These are phyloP conservation scores for Colletotrichum eleusines DNA, from an alignment of 2,329 filamentous ascomycete genomes.

Conservation along the genomic window DNA sequence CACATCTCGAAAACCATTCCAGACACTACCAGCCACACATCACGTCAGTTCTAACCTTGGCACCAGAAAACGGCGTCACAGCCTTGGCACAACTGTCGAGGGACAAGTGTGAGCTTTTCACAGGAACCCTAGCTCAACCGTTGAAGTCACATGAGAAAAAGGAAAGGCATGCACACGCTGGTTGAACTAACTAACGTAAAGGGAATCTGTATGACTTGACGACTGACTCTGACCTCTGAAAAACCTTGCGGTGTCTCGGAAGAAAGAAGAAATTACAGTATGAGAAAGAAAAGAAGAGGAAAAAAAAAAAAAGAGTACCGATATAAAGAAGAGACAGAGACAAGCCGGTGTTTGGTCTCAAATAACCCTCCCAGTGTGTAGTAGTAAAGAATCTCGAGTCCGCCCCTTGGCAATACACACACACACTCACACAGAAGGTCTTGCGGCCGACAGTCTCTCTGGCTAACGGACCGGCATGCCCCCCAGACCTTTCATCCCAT, in stretches of 20 bases:
- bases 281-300: constrained; percentile 30
- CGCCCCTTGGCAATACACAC: constrained; percentile 19
- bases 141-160: constrained; percentile 29
- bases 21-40: background rate
- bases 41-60: background rate
- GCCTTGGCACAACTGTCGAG: constrained; percentile 4
- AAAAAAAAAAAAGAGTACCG: constrained; percentile 35
- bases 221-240: constrained; percentile 41
- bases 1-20: background rate
- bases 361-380: constrained; percentile 40
- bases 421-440: constrained; percentile 20
- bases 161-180: constrained; percentile 21
- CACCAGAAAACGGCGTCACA: background rate
- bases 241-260: constrained; percentile 42
- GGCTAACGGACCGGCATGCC: constrained; percentile 19
- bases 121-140: constrained; percentile 10
- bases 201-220: constrained; percentile 42
- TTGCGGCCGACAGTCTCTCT: constrained; percentile 33
- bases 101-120: constrained; percentile 6
- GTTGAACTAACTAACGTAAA: constrained; percentile 32
- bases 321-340: constrained; percentile 42
- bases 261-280: constrained; percentile 43
- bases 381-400: constrained; percentile 43
- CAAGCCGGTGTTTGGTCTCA: constrained; percentile 40
- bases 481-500: constrained; percentile 23